Evolutionary conservation across 441 rosid species (phyloP), one percentile per base, ranked within the genome.

Genomic region (California macrophylla): DNA sequence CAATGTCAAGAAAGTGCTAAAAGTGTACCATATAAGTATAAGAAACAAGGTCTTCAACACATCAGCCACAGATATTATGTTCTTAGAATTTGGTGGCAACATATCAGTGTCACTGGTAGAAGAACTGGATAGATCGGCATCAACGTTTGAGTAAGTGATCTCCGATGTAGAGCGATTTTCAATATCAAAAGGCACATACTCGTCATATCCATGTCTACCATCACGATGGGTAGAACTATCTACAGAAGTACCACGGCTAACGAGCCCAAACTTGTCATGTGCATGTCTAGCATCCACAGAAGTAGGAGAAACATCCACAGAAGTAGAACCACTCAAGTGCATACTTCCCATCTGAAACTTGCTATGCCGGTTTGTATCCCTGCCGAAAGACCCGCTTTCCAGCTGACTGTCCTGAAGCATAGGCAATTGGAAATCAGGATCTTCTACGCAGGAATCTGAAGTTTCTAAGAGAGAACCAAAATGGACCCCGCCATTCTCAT

Each of bases 1-100:
- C 99, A 94, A 72, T 47, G 99, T 92, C 86, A 94, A 86, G 85
- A 94, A 88, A 65, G 99, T 94, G 87, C 99, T 94, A 85, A 90
- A 94, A 50, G 93, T 89, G 85, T 92, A 94, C 99, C 99, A 94
- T 64, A 92, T 88, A 82, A 94, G 95, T 72, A 94, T 89, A 73
- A 94, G 84, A 84, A 92, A 92, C 73, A 94, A 74, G 56, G 98
- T 94, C 81, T 90, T 94, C 77, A 90, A 81, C 73, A 94, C 86
- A 76, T 90, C 97, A n/a, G 87, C 82, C 4, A 82, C 67, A 76
- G 93, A 85, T 54, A 90, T 34, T 69, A 67, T 72, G 68, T 75
- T 78, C 74, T 71, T 79, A 5, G 83, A 69, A 65, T 61, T 67
- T 74, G 34, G 58, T 42, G 86, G 74, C 68, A 71, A 60, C 21